Conservation (phyloP, 768 basidiomycete species). For the Mycena kentingensis region DNA sequence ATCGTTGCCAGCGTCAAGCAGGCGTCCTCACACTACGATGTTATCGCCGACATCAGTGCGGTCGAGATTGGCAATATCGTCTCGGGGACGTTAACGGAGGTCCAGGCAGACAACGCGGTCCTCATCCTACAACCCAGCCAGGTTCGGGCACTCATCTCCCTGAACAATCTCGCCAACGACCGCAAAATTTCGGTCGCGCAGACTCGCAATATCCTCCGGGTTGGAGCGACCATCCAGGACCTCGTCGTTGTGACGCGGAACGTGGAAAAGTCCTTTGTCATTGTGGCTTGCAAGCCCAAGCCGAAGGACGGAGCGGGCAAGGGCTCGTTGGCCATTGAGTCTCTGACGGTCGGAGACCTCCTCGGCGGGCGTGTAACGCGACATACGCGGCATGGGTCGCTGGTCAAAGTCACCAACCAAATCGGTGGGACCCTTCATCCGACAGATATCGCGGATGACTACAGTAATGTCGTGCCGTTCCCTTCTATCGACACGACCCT, state of each 20-base stretch:
- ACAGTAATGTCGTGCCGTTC: constrained; percentile 55
- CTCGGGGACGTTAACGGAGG: constrained; percentile 68
- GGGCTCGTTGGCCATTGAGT: constrained; percentile 61
- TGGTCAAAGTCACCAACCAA: constrained; percentile 72
- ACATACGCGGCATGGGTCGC: constrained; percentile 69
- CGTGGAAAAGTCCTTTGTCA: constrained; percentile 80
- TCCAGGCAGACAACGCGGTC: constrained; percentile 85
- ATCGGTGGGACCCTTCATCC: constrained; percentile 80
- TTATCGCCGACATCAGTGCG: constrained; percentile 63
- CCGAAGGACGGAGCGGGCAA: constrained; percentile 51
- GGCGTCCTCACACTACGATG: constrained; percentile 55
- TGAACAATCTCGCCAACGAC: constrained; percentile 85
- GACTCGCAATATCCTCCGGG: constrained; percentile 60
- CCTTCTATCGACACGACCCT: constrained; percentile 67
- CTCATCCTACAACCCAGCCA: constrained; percentile 70
- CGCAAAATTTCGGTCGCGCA: constrained; percentile 66
- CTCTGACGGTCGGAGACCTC: constrained; percentile 68
- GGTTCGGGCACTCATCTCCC: constrained; percentile 79
- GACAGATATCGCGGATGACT: constrained; percentile 83
- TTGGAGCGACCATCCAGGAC: constrained; percentile 73
- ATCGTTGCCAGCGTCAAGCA: constrained; percentile 88
- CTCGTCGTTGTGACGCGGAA: constrained; percentile 90
- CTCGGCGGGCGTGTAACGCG: constrained; percentile 80
- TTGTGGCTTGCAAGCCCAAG: constrained; percentile 76
- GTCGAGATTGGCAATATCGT: constrained; percentile 78